phyloP scores from a whole-genome alignment of 169 alveolate species.

The Babesia gibsoni region DNA sequence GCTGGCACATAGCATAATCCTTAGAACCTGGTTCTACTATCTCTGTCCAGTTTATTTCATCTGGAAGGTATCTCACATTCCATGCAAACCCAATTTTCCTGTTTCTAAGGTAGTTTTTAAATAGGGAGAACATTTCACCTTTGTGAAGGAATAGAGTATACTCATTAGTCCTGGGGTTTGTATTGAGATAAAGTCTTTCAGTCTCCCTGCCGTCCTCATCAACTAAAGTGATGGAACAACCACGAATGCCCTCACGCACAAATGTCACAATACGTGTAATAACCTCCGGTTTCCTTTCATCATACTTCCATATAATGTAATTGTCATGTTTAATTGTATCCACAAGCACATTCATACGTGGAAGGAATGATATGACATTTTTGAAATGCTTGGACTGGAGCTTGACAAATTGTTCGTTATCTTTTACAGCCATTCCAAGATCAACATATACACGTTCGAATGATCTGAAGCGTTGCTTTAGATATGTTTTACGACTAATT shows the following conservation, averaged over 20 bases:
- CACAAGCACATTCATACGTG: conserved; percentile 19
- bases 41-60: conserved; percentile 27
- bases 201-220: conserved; percentile 8
- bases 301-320: conserved; percentile 3
- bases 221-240: conserved; percentile 11
- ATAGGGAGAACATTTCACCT: conserved; percentile 33
- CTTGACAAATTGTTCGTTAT: not conserved
- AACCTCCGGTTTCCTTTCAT: conserved; percentile 26
- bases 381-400: conserved; percentile 23
- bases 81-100: conserved; percentile 7
- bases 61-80: not conserved
- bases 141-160: conserved; percentile 21
- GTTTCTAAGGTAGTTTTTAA: conserved; percentile 17
- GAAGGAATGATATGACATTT: conserved; percentile 7
- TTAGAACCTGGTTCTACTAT: not conserved
- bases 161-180: conserved; percentile 31
- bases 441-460: not conserved
- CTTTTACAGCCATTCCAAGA: not conserved
- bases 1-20: not conserved
- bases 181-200: conserved; percentile 20
- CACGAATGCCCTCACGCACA: conserved; percentile 9
- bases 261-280: conserved; percentile 22
- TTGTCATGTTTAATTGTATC: not conserved
- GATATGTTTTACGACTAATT: conserved; percentile 16
- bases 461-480: conserved; percentile 2